These are phyloP conservation scores for Podospora pseudopauciseta DNA, from an alignment of 495 filamentous ascomycete genomes.

Conservation along the genomic window DNA sequence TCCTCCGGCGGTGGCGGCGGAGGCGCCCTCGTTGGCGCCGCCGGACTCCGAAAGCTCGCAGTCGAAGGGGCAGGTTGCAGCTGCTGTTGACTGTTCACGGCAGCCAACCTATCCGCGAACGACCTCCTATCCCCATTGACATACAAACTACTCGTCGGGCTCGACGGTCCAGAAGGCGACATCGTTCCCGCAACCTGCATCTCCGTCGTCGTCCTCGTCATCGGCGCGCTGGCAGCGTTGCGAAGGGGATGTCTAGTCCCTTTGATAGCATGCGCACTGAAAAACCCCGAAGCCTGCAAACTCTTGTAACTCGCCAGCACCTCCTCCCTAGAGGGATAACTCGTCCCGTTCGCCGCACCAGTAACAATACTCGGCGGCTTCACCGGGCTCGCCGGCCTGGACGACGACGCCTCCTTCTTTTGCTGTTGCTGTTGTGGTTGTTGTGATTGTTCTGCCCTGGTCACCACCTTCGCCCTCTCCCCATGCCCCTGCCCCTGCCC, in stretches of 20 bases:
- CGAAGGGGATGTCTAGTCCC: constrained; percentile 41
- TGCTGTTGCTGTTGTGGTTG: not conserved
- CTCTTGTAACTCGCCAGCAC: constrained; percentile 45
- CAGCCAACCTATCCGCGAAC: constrained; percentile 17
- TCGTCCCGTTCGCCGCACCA: constrained; percentile 10
- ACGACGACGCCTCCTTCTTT: constrained; percentile 1
- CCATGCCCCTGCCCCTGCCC: not conserved
- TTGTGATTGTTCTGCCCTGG: not conserved
- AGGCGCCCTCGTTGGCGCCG: not conserved
- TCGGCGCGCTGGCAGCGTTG: constrained; percentile 17
- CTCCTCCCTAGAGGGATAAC: constrained; percentile 44
- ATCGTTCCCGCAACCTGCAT: not conserved
- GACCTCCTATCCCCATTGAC: not conserved
- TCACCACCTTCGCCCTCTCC: not conserved
- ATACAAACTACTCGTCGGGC: constrained; percentile 9
- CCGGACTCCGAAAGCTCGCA: not conserved
- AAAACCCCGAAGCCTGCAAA: constrained; percentile 46
- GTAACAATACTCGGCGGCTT: not conserved
- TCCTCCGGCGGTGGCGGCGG: constrained; percentile 12
- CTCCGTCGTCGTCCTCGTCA: not conserved
- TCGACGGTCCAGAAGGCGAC: not conserved
- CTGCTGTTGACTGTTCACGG: not conserved
- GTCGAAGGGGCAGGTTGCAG: not conserved
- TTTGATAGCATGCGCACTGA: constrained; percentile 46
- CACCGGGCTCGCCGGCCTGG: not conserved